Percentiles rank a stretch among this genome's conserved stretches.
phyloP scores from a whole-genome alignment of 192 early-diverging fungal species.

The Paraglomus brasilianum region DNA sequence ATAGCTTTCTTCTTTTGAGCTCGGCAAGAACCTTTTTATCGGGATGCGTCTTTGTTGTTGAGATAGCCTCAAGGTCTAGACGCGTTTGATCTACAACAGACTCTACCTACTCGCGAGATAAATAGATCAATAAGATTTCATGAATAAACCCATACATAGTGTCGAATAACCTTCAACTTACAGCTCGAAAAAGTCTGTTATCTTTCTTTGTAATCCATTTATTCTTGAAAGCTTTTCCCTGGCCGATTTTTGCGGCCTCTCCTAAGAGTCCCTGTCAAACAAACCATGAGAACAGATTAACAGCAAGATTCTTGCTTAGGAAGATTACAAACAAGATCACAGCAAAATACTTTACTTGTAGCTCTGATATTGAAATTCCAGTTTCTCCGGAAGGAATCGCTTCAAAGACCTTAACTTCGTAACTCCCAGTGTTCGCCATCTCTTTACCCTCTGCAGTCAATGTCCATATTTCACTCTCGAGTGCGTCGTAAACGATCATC shows the following conservation, averaged over 20 bases:
- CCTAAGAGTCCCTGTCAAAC: constrained; percentile 56
- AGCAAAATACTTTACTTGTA: constrained; percentile 33
- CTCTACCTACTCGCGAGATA: constrained; percentile 49
- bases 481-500: constrained; percentile 79
- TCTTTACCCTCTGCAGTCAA: constrained; percentile 88
- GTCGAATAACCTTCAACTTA: constrained; percentile 6
- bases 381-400: constrained; percentile 76
- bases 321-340: background rate
- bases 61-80: constrained; percentile 68
- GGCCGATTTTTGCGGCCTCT: constrained; percentile 82
- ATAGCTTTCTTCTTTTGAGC: constrained; percentile 73
- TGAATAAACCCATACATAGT: background rate
- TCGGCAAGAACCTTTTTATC: constrained; percentile 70
- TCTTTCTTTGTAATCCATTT: constrained; percentile 94
- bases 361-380: constrained; percentile 83
- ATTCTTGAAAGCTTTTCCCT: constrained; percentile 94
- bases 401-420: constrained; percentile 91
- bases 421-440: constrained; percentile 82
- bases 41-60: constrained; percentile 57
- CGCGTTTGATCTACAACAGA: constrained; percentile 83
- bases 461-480: constrained; percentile 78
- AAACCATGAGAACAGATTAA: background rate
- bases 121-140: background rate
- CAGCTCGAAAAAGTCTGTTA: constrained; percentile 67
- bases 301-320: background rate